phyloP scores from a whole-genome alignment of 2,329 filamentous ascomycete genomes.

The Apiospora phragmitis region DNA sequence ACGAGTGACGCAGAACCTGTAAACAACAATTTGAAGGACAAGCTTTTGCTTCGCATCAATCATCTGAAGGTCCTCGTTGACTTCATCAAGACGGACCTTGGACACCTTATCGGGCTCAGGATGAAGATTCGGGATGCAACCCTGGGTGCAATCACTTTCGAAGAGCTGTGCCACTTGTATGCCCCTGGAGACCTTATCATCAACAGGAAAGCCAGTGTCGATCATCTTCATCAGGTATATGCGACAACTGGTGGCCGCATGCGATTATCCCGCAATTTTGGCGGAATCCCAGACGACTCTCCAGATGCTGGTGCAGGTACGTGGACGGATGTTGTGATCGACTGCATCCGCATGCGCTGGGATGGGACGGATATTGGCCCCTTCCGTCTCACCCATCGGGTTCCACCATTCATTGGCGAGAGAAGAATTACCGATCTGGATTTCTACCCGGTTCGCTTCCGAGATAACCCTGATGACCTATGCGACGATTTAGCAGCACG shows the following conservation, averaged over 20 bases:
- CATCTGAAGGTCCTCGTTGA: not conserved
- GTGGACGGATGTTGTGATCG: not conserved
- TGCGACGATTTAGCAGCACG: not conserved
- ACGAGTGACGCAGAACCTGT: not conserved
- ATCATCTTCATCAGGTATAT: not conserved
- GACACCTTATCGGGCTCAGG: not conserved
- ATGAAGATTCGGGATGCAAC: not conserved
- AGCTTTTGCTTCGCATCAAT: not conserved
- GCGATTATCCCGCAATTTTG: no score
- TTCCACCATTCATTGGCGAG: not conserved
- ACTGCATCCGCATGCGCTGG: not conserved
- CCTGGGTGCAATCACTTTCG: not conserved
- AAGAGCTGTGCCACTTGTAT: not conserved
- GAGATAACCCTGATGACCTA: not conserved
- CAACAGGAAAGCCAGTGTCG: no score
- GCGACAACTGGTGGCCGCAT: not conserved
- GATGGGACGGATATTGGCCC: not conserved
- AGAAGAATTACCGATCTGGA: not conserved
- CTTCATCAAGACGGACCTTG: conserved; percentile 1
- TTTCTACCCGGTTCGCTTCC: not conserved
- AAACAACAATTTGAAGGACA: not conserved
- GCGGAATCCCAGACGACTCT: no score
- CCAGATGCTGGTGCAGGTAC: not conserved
- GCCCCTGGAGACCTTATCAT: not conserved
- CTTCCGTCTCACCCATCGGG: not conserved